Conservation (phyloP, 345 rosid genomes). For the Eucalyptus coolabah region DNA sequence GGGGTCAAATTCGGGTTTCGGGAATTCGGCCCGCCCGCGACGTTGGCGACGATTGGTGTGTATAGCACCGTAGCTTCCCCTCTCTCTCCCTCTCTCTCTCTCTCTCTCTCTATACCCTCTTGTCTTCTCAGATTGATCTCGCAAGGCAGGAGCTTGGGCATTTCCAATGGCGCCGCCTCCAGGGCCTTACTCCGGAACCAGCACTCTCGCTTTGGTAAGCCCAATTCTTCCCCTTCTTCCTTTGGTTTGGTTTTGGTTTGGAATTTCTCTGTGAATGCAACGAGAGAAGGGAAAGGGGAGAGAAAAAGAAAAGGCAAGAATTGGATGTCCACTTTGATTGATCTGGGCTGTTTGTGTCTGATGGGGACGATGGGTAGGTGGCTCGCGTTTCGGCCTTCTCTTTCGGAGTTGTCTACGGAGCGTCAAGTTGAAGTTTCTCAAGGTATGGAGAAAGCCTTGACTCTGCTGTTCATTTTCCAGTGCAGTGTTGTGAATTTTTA, state of each 20-base stretch:
- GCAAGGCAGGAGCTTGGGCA: background rate
- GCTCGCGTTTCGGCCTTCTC: slow-evolving; percentile 88
- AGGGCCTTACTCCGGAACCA: slow-evolving; percentile 80
- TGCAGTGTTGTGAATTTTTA: background rate
- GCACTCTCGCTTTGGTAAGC: slow-evolving; percentile 72
- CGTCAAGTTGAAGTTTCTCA: slow-evolving; percentile 73
- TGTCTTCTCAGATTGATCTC: background rate
- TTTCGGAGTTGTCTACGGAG: slow-evolving; percentile 66
- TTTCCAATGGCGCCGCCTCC: slow-evolving; percentile 63
- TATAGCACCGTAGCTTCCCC: background rate
- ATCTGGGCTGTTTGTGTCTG: background rate
- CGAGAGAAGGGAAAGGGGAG: background rate
- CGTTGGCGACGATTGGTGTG: background rate
- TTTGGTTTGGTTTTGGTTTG: background rate
- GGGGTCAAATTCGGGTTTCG: background rate
- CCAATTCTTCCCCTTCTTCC: background rate
- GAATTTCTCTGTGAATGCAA: background rate
- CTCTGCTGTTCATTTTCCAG: background rate
- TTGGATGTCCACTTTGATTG: background rate
- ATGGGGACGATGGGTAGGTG: slow-evolving; percentile 23
- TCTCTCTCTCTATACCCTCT: background rate
- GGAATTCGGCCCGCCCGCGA: background rate
- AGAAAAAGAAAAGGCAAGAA: background rate
- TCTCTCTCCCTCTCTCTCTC: background rate
- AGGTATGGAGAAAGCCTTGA: slow-evolving; percentile 18